A percentile compares a stretch with the other conserved stretches of the same genome.
phyloP scores from a whole-genome alignment of 768 basidiomycete genomes.

The Leccinellum luteum region DNA sequence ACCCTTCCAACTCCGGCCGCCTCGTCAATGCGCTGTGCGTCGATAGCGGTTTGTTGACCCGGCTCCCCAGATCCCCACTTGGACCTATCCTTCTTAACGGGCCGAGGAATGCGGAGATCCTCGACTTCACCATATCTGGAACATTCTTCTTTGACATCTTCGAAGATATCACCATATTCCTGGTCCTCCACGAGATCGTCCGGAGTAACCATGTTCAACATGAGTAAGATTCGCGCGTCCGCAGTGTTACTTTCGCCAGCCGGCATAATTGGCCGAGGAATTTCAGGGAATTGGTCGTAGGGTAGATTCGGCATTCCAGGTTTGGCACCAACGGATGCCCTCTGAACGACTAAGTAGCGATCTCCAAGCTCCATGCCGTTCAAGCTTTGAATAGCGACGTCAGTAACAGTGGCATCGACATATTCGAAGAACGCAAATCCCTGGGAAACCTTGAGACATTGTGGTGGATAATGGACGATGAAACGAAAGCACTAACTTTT shows the following conservation, averaged over 20 bases:
- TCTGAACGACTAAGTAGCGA: conserved; percentile 91
- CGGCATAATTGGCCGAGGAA: conserved; percentile 86
- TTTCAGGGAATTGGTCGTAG: conserved; percentile 78
- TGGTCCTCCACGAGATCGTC: conserved; percentile 89
- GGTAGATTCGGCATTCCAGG: conserved; percentile 64
- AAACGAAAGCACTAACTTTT: conserved; percentile 53
- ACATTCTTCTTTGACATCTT: conserved; percentile 93
- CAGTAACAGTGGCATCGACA: conserved; percentile 83
- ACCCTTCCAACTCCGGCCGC: conserved; percentile 93
- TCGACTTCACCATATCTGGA: conserved; percentile 75
- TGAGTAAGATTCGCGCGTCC: conserved; percentile 84
- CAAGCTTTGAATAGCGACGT: conserved; percentile 92
- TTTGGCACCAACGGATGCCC: conserved; percentile 92
- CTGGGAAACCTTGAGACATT: conserved; percentile 39
- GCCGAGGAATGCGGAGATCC: conserved; percentile 86
- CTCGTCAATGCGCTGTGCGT: conserved; percentile 76
- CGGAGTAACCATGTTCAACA: conserved; percentile 97
- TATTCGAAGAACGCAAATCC: conserved; percentile 99
- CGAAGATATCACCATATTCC: conserved; percentile 92
- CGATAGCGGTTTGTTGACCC: conserved; percentile 56
- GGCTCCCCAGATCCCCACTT: conserved; percentile 70
- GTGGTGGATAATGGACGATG: not conserved
- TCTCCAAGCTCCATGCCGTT: conserved; percentile 99
- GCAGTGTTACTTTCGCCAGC: conserved; percentile 61
- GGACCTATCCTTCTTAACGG: conserved; percentile 80